phyloP scores from a whole-genome alignment of 2,329 filamentous ascomycete genomes.

The Diaporthe sp. region DNA sequence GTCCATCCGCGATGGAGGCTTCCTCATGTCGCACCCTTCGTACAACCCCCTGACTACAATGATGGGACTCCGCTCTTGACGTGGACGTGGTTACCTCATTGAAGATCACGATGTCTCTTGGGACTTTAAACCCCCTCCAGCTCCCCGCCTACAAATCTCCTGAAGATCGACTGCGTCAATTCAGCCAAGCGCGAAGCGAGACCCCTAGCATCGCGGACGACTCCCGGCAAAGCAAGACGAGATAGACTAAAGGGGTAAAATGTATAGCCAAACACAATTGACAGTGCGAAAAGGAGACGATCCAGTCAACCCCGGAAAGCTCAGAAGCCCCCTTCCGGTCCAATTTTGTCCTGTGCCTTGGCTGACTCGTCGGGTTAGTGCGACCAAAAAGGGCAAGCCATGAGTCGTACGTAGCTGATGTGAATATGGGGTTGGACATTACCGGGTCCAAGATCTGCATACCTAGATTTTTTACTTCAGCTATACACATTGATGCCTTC shows the following conservation, averaged over 20 bases:
- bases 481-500: too few relatives aligned
- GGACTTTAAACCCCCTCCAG: not conserved
- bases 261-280: not conserved
- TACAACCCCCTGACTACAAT: slow-evolving; percentile 15
- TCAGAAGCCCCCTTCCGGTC: not conserved
- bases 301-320: not conserved
- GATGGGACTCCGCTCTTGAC: not conserved
- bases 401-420: slow-evolving; percentile 9
- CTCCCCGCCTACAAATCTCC: not conserved
- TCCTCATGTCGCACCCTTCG: not conserved
- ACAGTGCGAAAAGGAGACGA: not conserved
- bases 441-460: not conserved
- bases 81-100: not conserved
- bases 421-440: not conserved
- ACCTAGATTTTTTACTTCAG: not conserved
- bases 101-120: slow-evolving; percentile 26
- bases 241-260: slow-evolving; percentile 1
- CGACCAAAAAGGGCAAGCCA: slow-evolving; percentile 9
- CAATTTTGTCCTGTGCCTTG: not conserved
- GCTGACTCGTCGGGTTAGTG: slow-evolving; percentile 22
- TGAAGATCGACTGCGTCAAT: not conserved
- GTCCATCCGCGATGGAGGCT: not conserved
- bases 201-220: not conserved
- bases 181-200: not conserved
- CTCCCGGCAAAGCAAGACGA: not conserved